phyloP scores from a whole-genome alignment of 73 alveolate species.

The Loxodes magnus region DNA sequence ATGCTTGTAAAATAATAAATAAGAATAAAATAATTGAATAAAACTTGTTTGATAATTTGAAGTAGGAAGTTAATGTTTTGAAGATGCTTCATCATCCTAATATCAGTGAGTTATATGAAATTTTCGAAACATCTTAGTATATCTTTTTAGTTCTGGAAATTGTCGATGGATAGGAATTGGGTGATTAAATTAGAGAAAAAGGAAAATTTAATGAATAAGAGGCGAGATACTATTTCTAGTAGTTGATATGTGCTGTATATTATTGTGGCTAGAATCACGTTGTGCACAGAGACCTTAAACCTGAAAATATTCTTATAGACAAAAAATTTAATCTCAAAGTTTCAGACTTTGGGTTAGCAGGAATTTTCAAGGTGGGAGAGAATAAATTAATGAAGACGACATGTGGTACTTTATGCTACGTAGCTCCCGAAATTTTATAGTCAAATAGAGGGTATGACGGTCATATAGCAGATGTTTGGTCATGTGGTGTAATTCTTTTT shows the following conservation, averaged over 20 bases:
- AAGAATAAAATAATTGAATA: neutral
- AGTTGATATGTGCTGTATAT: neutral
- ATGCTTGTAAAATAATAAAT: neutral
- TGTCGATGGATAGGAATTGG: neutral
- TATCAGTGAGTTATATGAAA: neutral
- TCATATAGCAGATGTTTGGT: slow-evolving; percentile 1
- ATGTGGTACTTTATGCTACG: neutral
- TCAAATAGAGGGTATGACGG: neutral
- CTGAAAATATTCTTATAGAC: neutral
- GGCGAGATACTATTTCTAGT: neutral
- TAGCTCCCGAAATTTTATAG: neutral
- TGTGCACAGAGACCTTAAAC: neutral
- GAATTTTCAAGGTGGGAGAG: neutral
- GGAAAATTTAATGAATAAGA: neutral
- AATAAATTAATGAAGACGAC: neutral
- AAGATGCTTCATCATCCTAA: neutral
- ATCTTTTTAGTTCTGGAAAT: neutral
- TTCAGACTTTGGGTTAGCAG: neutral
- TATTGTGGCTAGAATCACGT: neutral
- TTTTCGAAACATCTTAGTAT: neutral
- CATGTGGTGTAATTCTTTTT: neutral
- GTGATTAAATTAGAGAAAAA: neutral
- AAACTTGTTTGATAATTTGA: neutral
- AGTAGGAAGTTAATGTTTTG: neutral
- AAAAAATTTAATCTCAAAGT: neutral